phyloP scores from a whole-genome alignment of 2,329 filamentous ascomycete species.

The Ascosphaera aggregata region DNA sequence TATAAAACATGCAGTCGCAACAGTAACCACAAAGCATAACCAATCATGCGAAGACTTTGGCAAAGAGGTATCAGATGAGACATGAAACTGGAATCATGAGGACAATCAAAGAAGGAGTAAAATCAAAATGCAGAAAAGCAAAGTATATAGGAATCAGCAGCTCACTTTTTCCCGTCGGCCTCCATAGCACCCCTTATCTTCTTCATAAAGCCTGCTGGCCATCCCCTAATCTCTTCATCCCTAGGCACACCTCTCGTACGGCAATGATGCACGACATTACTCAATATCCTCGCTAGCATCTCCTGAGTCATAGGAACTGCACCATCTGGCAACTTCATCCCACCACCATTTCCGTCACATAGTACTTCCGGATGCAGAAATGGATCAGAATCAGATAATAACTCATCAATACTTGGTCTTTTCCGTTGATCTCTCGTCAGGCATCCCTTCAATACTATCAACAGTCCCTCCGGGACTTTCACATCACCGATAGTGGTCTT shows the following conservation, averaged over 20 bases:
- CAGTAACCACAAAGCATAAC: too few species aligned
- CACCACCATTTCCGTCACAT: constrained; percentile 8
- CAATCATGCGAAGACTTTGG: too few species aligned
- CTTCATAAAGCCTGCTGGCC: constrained; percentile 25
- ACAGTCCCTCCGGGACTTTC: constrained; percentile 29
- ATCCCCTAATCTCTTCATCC: constrained; percentile 29
- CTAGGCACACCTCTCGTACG: constrained; percentile 30
- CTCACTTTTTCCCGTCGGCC: constrained; percentile 12
- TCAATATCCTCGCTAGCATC: constrained; percentile 34
- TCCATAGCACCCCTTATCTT: constrained; percentile 24
- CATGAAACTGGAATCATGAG: too few species aligned
- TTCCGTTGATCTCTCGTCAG: constrained; percentile 33
- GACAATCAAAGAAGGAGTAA: too few species aligned
- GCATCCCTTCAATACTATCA: constrained; percentile 32
- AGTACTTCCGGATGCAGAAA: constrained; percentile 34
- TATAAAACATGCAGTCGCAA: too few species aligned
- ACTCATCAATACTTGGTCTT: constrained; percentile 32
- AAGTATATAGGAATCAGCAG: too few species aligned
- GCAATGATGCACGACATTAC: constrained; percentile 36
- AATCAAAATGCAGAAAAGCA: too few species aligned
- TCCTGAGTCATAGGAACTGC: constrained; percentile 30
- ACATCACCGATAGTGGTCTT: constrained; percentile 22
- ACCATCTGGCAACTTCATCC: constrained; percentile 7
- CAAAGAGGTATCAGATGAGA: too few species aligned
- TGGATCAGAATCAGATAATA: constrained; percentile 30